These are phyloP conservation scores for Cucurbita argyrosperma DNA, from an alignment of 306 rosid genomes.

Conservation along the genomic window DNA sequence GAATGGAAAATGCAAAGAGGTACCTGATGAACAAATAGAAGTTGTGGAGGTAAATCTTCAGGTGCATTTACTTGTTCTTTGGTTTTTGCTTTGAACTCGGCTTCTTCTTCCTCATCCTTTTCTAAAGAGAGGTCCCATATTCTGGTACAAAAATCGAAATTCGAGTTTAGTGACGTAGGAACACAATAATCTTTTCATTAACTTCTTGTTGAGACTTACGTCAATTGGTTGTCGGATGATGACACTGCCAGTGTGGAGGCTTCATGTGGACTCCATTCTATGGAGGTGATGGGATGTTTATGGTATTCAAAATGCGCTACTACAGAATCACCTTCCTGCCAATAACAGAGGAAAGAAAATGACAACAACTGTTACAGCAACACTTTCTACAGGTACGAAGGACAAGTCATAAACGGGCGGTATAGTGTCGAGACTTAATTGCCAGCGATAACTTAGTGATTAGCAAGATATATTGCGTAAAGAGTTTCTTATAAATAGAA, in stretches of 20 bases:
- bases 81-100: slow-evolving; percentile 70
- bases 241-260: slow-evolving; percentile 80
- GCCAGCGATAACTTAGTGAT: neutral
- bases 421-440: neutral
- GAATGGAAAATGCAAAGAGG: neutral
- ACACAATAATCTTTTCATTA: neutral
- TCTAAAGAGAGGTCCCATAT: slow-evolving; percentile 97
- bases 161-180: neutral
- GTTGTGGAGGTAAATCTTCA: slow-evolving; percentile 91
- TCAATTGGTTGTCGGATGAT: slow-evolving; percentile 85
- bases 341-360: neutral
- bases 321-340: slow-evolving; percentile 63
- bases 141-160: slow-evolving; percentile 20
- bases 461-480: neutral
- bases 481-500: neutral
- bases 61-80: slow-evolving; percentile 76
- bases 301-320: slow-evolving; percentile 87
- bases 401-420: neutral
- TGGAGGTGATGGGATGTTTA: slow-evolving; percentile 76
- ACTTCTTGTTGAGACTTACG: slow-evolving; percentile 33
- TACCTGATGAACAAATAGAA: slow-evolving; percentile 87
- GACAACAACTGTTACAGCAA: neutral
- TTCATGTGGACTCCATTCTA: slow-evolving; percentile 95
- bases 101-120: slow-evolving; percentile 92
- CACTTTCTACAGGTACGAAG: neutral